Percentiles rank a stretch among this genome's conserved stretches.
Conservation (phyloP, 2,329 filamentous ascomycete species). For the Ophiosphaerella korrae region DNA sequence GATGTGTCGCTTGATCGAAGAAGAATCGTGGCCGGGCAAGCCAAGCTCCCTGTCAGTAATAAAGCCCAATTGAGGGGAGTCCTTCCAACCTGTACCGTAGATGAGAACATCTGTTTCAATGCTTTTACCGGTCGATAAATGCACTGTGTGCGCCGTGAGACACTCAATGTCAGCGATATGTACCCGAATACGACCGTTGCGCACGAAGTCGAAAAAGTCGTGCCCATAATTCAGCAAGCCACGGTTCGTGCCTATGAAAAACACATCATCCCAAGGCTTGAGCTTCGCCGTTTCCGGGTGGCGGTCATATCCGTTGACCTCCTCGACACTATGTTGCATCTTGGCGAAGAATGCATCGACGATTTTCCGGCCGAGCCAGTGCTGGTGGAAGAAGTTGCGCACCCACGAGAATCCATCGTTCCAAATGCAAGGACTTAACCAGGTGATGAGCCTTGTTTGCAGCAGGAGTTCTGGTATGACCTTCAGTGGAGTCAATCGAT, state of each 20-base stretch:
- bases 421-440: conserved; percentile 77
- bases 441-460: conserved; percentile 69
- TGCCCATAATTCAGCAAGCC: conserved; percentile 65
- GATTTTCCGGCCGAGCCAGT: conserved; percentile 60
- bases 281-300: conserved; percentile 49
- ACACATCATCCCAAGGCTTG: conserved; percentile 49
- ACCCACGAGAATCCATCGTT: conserved; percentile 66
- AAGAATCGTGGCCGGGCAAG: conserved; percentile 22
- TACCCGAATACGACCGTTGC: conserved; percentile 58
- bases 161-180: conserved; percentile 61
- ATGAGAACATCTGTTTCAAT: conserved; percentile 59
- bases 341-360: conserved; percentile 62
- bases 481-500: conserved; percentile 69
- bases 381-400: conserved; percentile 62
- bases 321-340: conserved; percentile 58
- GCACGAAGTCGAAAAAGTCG: conserved; percentile 63
- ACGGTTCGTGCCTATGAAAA: conserved; percentile 62
- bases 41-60: conserved; percentile 35
- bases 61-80: conserved; percentile 59
- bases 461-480: conserved; percentile 69
- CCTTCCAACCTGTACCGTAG: conserved; percentile 63
- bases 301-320: conserved; percentile 52
- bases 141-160: conserved; percentile 54
- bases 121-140: conserved; percentile 54
- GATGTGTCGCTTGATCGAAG: conserved; percentile 12